These are phyloP conservation scores for Austroboletus niveus DNA, from an alignment of 1,284 basidiomycete species.

Conservation along the genomic window DNA sequence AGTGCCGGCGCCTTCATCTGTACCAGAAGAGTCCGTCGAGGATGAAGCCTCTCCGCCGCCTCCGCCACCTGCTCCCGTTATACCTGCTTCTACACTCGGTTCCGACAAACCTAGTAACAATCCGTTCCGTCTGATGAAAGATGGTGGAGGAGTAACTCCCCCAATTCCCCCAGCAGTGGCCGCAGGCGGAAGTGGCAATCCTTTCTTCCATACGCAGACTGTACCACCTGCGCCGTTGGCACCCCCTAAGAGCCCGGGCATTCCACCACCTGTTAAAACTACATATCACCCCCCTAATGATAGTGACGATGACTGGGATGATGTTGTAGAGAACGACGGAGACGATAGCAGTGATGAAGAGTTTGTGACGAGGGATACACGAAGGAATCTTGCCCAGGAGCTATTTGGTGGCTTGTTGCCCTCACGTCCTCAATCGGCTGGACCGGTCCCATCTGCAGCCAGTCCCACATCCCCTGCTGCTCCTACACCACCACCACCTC, in stretches of 20 bases:
- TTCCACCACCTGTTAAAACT: slow-evolving; percentile 49
- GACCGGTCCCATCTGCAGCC: slow-evolving; percentile 19
- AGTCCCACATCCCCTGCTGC: slow-evolving; percentile 31
- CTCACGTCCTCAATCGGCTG: slow-evolving; percentile 45
- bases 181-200: slow-evolving; percentile 43
- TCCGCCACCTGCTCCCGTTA: slow-evolving; percentile 37
- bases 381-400: slow-evolving; percentile 73
- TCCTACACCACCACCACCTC: slow-evolving; percentile 36
- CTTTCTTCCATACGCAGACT: slow-evolving; percentile 54
- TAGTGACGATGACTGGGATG: slow-evolving; percentile 82
- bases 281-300: slow-evolving; percentile 61
- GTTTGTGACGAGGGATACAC: slow-evolving; percentile 59
- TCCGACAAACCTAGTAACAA: slow-evolving; percentile 52
- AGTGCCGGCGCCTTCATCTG: slow-evolving; percentile 31
- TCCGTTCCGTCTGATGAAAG: slow-evolving; percentile 65
- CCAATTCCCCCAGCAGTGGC: slow-evolving; percentile 29
- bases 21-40: slow-evolving; percentile 27
- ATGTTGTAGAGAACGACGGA: slow-evolving; percentile 70
- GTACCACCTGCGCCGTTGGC: slow-evolving; percentile 36
- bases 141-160: slow-evolving; percentile 36
- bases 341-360: slow-evolving; percentile 83
- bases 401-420: slow-evolving; percentile 71
- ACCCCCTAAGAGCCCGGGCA: slow-evolving; percentile 39
- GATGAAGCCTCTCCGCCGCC: slow-evolving; percentile 24
- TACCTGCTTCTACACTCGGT: slow-evolving; percentile 23